These are phyloP conservation scores for Mucor indicus DNA, from an alignment of 371 early-diverging fungal genomes.

Conservation along the genomic window DNA sequence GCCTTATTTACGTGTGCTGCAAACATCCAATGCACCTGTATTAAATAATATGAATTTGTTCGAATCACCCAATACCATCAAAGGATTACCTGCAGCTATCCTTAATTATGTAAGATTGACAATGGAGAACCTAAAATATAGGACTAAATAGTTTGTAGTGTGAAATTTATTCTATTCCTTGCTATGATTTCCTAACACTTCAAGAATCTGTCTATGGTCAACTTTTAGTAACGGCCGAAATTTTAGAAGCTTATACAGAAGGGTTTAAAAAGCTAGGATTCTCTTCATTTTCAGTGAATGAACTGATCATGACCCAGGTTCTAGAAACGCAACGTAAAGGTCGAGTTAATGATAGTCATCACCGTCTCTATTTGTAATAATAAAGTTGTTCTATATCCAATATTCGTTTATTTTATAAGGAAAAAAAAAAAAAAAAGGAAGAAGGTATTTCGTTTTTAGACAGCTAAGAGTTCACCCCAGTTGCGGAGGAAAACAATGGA, in stretches of 20 bases:
- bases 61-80: slow-evolving; percentile 39
- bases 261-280: slow-evolving; percentile 27
- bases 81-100: slow-evolving; percentile 34
- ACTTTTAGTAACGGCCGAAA: slow-evolving; percentile 32
- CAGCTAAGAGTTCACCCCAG: slow-evolving; percentile 64
- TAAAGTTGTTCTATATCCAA: no score
- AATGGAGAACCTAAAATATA: no score
- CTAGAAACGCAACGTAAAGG: slow-evolving; percentile 12
- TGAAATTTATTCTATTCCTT: slow-evolving; percentile 37
- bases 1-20: slow-evolving; percentile 32
- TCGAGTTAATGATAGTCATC: slow-evolving; percentile 34
- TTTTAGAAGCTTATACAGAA: slow-evolving; percentile 25
- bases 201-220: slow-evolving; percentile 46
- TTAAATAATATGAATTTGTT: slow-evolving; percentile 12
- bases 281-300: slow-evolving; percentile 12
- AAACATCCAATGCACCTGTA: slow-evolving; percentile 21
- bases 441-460: no score
- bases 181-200: slow-evolving; percentile 35
- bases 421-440: slow-evolving; percentile 5
- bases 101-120: slow-evolving; percentile 35
- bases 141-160: slow-evolving; percentile 19
- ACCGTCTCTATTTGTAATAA: slow-evolving; percentile 46
- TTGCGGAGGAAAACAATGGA: slow-evolving; percentile 64
- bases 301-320: slow-evolving; percentile 5
- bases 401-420: neutral